These are phyloP conservation scores for Geotrichum candidum DNA, from an alignment of 1,139 yeast species.

Conservation along the genomic window DNA sequence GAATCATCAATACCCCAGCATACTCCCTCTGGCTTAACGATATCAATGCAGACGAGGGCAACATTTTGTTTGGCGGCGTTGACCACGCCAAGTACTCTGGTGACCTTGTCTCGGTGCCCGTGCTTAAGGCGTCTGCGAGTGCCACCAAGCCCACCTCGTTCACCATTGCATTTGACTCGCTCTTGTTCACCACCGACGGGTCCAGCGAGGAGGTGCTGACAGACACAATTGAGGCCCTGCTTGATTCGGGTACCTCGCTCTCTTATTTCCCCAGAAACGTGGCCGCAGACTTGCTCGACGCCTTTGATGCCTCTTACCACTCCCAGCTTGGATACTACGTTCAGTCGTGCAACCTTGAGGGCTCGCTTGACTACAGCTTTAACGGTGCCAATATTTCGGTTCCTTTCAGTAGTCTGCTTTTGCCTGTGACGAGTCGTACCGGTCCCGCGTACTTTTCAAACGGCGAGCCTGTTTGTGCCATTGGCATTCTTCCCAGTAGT, in stretches of 20 bases:
- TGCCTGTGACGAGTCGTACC: constrained; percentile 19
- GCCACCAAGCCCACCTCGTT: constrained; percentile 17
- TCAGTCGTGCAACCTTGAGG: constrained; percentile 20
- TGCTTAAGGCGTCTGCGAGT: constrained; percentile 7
- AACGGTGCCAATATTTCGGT: constrained; percentile 46
- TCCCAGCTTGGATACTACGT: constrained; percentile 25
- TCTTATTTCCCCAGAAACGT: constrained; percentile 27
- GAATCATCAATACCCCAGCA: constrained; percentile 44
- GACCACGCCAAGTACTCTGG: constrained; percentile 52
- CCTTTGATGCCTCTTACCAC: constrained; percentile 18
- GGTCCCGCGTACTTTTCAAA: constrained; percentile 19
- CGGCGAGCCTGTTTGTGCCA: constrained; percentile 28
- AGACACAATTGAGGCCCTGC: constrained; percentile 23
- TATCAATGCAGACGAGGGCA: constrained; percentile 41
- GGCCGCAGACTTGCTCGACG: constrained; percentile 17
- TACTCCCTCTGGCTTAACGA: constrained; percentile 52
- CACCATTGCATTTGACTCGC: constrained; percentile 15
- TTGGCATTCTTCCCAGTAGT: constrained; percentile 29
- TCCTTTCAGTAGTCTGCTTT: constrained; percentile 38
- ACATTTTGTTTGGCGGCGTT: constrained; percentile 52
- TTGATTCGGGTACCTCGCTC: constrained; percentile 33
- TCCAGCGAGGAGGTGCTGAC: constrained; percentile 4
- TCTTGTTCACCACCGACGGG: constrained; percentile 11
- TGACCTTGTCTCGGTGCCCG: constrained; percentile 34
- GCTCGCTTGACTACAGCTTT: constrained; percentile 40